Conservation (phyloP, 768 basidiomycete genomes). For the Serendipita sp. region DNA sequence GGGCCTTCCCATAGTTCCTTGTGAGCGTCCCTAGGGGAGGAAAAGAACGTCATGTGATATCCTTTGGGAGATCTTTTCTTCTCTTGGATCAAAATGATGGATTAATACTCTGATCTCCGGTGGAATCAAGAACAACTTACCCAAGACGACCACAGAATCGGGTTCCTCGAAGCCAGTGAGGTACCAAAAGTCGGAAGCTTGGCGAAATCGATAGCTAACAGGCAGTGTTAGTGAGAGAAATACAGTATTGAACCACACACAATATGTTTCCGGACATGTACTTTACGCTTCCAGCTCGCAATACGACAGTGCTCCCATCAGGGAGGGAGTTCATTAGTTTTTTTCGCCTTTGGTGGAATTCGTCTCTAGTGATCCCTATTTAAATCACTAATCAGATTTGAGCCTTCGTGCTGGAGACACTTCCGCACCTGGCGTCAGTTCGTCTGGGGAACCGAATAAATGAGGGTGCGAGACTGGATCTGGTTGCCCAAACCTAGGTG, state of each 20-base stretch:
- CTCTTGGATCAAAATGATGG: conserved; percentile 27
- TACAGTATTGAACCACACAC: conserved; percentile 27
- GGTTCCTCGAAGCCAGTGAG: conserved; percentile 93
- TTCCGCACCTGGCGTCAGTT: not conserved
- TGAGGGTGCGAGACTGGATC: not conserved
- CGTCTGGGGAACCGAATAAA: not conserved
- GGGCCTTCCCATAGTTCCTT: conserved; percentile 92
- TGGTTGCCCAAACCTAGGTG: not conserved
- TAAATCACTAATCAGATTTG: not conserved
- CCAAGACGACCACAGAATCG: conserved; percentile 72
- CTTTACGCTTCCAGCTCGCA: conserved; percentile 63
- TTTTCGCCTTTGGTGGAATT: conserved; percentile 59
- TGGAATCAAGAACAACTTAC: conserved; percentile 23
- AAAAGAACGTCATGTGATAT: conserved; percentile 79
- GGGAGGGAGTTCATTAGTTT: conserved; percentile 61
- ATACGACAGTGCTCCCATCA: conserved; percentile 55
- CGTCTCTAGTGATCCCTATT: conserved; percentile 49
- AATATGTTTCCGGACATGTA: conserved; percentile 70
- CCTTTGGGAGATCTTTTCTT: conserved; percentile 55
- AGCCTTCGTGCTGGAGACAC: not conserved
- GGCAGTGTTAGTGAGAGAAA: conserved; percentile 3
- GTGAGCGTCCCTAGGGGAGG: conserved; percentile 42
- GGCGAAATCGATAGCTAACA: conserved; percentile 83
- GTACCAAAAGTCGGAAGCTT: conserved; percentile 88
- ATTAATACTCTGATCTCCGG: too few species aligned